These are phyloP conservation scores for Endotrypanum monterogeii DNA, from an alignment of 208 protist species.

Conservation along the genomic window DNA sequence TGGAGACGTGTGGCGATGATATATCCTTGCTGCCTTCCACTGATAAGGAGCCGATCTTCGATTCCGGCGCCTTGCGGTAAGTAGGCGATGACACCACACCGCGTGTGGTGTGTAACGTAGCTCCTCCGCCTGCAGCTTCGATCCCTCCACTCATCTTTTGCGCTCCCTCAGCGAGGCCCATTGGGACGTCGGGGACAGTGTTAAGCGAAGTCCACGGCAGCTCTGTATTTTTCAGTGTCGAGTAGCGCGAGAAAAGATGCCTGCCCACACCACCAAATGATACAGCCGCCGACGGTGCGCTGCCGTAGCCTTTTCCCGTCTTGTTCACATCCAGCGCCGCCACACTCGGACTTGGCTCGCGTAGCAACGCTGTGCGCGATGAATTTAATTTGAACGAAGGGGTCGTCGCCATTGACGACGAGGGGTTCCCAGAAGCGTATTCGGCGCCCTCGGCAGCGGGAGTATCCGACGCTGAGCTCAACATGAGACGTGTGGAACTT, in stretches of 20 bases:
- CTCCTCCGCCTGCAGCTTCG: background rate
- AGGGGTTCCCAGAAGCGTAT: background rate
- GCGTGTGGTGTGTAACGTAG: too few relatives aligned
- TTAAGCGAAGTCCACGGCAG: background rate
- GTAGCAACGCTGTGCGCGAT: slow-evolving; percentile 17
- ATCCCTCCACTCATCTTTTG: background rate
- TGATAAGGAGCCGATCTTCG: background rate
- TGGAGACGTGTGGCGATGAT: background rate
- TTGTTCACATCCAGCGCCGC: background rate
- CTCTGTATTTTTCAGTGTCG: background rate
- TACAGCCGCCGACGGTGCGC: slow-evolving; percentile 3
- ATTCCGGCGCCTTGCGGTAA: background rate
- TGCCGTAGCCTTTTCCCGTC: slow-evolving; percentile 20
- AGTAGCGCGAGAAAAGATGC: background rate
- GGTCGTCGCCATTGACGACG: background rate
- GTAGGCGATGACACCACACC: background rate
- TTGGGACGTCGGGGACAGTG: background rate
- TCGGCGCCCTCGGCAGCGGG: background rate
- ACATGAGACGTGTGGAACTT: background rate
- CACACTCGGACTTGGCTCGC: slow-evolving; percentile 12
- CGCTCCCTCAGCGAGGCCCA: background rate
- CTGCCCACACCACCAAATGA: background rate
- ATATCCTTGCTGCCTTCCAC: background rate
- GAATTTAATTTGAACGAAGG: background rate
- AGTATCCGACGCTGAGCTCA: background rate